phyloP scores from a whole-genome alignment of 345 rosid genomes.

The Lagerstroemia speciosa region DNA sequence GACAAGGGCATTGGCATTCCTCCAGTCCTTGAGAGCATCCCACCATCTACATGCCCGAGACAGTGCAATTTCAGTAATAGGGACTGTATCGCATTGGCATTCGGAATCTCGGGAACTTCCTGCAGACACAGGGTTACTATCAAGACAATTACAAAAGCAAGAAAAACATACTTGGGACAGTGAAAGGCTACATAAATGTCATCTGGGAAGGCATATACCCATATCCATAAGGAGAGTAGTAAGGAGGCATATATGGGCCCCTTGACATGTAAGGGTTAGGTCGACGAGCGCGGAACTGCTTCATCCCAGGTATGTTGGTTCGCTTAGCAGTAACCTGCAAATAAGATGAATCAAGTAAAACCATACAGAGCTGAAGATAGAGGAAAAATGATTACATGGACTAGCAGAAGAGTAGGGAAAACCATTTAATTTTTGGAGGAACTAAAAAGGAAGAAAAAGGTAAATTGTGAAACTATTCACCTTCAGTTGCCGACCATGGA shows the following conservation, averaged over 20 bases:
- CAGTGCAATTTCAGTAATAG: conserved; percentile 28
- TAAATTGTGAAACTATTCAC: conserved; percentile 11
- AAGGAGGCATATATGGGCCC: conserved; percentile 34
- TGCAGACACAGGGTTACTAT: conserved; percentile 20
- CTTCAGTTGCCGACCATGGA: conserved; percentile 70
- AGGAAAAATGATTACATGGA: too few species aligned
- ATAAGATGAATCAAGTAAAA: neutral
- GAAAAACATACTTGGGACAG: too few species aligned
- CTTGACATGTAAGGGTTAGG: conserved; percentile 34
- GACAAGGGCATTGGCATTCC: neutral
- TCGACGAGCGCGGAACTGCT: conserved; percentile 52
- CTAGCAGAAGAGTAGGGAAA: too few species aligned
- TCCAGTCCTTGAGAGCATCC: neutral
- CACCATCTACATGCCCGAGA: neutral
- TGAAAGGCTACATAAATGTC: neutral
- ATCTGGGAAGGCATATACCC: conserved; percentile 37
- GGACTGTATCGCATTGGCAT: conserved; percentile 64
- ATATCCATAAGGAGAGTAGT: conserved; percentile 50
- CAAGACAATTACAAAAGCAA: neutral
- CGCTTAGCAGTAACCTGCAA: conserved; percentile 54
- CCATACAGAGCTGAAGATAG: too few species aligned
- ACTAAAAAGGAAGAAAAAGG: neutral
- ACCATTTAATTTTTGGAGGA: too few species aligned
- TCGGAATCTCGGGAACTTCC: conserved; percentile 55
- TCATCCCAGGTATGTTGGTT: conserved; percentile 72